phyloP scores from a whole-genome alignment of 2,329 filamentous ascomycete species.

The Talaromyces funiculosus region DNA sequence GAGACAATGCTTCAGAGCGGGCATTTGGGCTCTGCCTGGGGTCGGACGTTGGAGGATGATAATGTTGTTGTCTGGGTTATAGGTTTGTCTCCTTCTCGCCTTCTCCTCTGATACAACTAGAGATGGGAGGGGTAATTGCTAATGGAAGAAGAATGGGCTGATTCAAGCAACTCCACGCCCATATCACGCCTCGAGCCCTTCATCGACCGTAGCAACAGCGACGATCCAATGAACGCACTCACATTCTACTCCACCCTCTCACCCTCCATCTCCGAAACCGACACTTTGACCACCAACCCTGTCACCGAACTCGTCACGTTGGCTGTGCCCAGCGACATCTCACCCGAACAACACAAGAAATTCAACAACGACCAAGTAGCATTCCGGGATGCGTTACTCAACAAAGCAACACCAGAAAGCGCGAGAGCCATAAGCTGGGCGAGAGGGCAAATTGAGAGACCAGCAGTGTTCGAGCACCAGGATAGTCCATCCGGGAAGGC shows the following conservation, averaged over 20 bases:
- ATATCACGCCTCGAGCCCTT: conserved; percentile 20
- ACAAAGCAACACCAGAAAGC: conserved; percentile 26
- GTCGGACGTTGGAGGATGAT: conserved; percentile 32
- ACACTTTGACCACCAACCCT: conserved; percentile 34
- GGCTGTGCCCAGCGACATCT: conserved; percentile 36
- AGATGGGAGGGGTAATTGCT: not conserved
- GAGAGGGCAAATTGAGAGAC: conserved; percentile 34
- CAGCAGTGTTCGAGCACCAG: conserved; percentile 25
- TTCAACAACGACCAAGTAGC: conserved; percentile 13
- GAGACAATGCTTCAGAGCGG: conserved; percentile 30
- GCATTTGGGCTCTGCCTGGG: conserved; percentile 33
- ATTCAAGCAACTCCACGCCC: conserved; percentile 24
- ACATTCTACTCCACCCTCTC: conserved; percentile 29
- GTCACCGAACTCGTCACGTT: conserved; percentile 47
- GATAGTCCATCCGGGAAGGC: conserved; percentile 39
- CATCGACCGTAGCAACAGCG: conserved; percentile 15
- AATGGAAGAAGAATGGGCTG: conserved; percentile 29
- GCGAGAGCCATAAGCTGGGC: conserved; percentile 27
- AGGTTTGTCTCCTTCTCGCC: conserved; percentile 21
- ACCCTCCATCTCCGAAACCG: conserved; percentile 22
- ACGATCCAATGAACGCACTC: conserved; percentile 16
- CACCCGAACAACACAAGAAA: conserved; percentile 8
- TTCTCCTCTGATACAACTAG: no score
- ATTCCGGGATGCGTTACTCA: conserved; percentile 23
- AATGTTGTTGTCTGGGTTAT: conserved; percentile 33